These are phyloP conservation scores for Tetracentron sinense DNA, from an alignment of 164 flowering plant species.

Conservation along the genomic window DNA sequence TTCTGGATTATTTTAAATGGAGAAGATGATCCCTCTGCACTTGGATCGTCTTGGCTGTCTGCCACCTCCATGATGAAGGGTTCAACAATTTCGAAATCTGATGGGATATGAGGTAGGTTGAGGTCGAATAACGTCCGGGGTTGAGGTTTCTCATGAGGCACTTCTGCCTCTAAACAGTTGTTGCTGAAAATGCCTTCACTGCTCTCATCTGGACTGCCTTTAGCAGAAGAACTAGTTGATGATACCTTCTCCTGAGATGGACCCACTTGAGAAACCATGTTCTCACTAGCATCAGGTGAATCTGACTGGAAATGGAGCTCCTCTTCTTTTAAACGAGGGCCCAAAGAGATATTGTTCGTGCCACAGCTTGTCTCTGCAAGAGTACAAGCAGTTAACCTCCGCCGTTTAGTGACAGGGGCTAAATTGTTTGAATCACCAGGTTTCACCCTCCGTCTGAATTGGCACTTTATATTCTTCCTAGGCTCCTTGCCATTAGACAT, in stretches of 20 bases:
- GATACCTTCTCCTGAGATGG: slow-evolving; percentile 10
- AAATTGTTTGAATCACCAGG: slow-evolving; percentile 6
- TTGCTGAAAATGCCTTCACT: slow-evolving; percentile 7
- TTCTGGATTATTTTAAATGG: background rate
- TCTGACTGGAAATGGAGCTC: slow-evolving; percentile 5
- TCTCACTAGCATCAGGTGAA: slow-evolving; percentile 9
- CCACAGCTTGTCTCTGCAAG: slow-evolving; percentile 10
- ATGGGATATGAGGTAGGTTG: slow-evolving; percentile 24
- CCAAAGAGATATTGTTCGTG: slow-evolving; percentile 1
- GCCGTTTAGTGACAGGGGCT: slow-evolving; percentile 8
- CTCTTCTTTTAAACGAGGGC: background rate
- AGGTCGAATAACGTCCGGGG: slow-evolving; percentile 22
- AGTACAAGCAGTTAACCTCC: background rate
- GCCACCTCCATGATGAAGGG: background rate
- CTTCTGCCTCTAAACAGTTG: slow-evolving; percentile 4
- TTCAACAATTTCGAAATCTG: slow-evolving; percentile 16
- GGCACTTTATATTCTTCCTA: slow-evolving; percentile 1
- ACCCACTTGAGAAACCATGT: slow-evolving; percentile 7
- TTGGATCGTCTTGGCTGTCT: background rate
- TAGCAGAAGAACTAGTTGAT: slow-evolving; percentile 16
- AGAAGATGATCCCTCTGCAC: background rate
- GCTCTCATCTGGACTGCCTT: slow-evolving; percentile 6
- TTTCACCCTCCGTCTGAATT: slow-evolving; percentile 10
- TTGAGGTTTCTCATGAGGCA: slow-evolving; percentile 11
- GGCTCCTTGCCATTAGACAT: background rate